Evolutionary conservation across 176 grass and related monocot genomes (phyloP).

Genomic region (Musa itinerans): DNA sequence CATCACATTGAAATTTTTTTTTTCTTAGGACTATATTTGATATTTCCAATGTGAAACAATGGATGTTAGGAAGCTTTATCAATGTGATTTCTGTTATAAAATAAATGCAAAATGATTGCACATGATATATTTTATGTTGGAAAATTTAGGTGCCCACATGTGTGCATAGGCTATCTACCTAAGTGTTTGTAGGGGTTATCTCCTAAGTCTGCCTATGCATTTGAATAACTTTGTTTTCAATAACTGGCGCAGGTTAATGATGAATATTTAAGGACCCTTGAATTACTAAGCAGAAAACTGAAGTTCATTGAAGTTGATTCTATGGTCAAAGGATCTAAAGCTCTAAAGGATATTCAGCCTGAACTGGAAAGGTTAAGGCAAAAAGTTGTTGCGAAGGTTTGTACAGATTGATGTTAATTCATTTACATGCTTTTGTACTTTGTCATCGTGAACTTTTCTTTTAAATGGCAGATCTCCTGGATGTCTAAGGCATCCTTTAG

Average conservation of each 20-base stretch:
- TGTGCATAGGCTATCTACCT: too few relatives aligned
- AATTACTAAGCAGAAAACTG: slow-evolving; percentile 82
- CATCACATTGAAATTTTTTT: too few relatives aligned
- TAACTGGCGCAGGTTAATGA: slow-evolving; percentile 62
- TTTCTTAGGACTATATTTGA: too few relatives aligned
- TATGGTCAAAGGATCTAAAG: slow-evolving; percentile 75
- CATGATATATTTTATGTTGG: too few relatives aligned
- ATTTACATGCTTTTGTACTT: slow-evolving; percentile 17
- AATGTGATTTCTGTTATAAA: too few relatives aligned
- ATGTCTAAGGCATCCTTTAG: too few relatives aligned
- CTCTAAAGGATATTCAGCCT: slow-evolving; percentile 85
- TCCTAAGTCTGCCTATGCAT: not conserved
- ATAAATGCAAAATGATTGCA: too few relatives aligned
- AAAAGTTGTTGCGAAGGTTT: slow-evolving; percentile 94
- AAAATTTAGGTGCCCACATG: not conserved
- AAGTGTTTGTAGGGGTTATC: not conserved
- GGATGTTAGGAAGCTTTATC: too few relatives aligned
- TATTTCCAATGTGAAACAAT: too few relatives aligned
- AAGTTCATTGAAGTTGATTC: slow-evolving; percentile 75
- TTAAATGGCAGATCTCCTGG: not conserved
- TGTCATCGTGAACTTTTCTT: not conserved
- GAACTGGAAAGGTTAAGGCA: slow-evolving; percentile 79
- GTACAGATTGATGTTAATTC: slow-evolving; percentile 24
- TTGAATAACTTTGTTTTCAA: not conserved
- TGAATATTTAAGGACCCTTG: slow-evolving; percentile 85